Base-by-base conservation (phyloP, 768 basidiomycete species). In the Pisolithus tinctorius region DNA sequence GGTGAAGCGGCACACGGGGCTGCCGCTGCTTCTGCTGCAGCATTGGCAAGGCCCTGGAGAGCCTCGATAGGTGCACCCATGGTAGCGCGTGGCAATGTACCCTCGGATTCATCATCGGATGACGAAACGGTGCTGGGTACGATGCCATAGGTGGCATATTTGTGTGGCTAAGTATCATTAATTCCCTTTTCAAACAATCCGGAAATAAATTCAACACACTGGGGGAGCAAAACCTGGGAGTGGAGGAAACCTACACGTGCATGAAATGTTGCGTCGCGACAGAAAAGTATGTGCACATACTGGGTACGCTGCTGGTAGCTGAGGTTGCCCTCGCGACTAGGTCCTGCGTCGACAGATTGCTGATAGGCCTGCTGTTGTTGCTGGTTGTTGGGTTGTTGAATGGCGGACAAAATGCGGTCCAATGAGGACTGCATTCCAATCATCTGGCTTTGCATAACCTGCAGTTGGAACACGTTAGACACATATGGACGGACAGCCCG, bases 401-500 rank as follows among this genome's bases (percentile, higher is more conserved):
- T 74, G 2, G 80, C 83, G 42, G 77, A 71, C 49, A 93, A 70
- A 63, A 93, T 93, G 47, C 90, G 80, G 69, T 93, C 90, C 56
- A 93, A 67, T 25, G 89, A 86, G 5, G 88, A 86, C 69, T 93
- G 91, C 85, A 93, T 88, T 60, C 90, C 90, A 59, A 93, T 92
- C 87, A 93, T 91, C 65, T 92, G 90, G 69, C 88, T 89, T 66
- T 93, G 88, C 81, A 93, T 88, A 58, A 90, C 85, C 88, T 89
- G 55, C 39, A 36, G 54, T 51, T 23, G 17, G 16, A 34, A 27
- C 29, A 41, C 39, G 47, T 40, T 42, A 55, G 49, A 43, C 31
- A 41, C 13, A 37, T 30, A 6, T 23, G 43, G 9, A 26, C 29
- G 45, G 8, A 3, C 16, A 44, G 13, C 27, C 51, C 42, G 29